These are phyloP conservation scores for Puccinia coronata DNA, from an alignment of 1,284 basidiomycete genomes.

Conservation along the genomic window DNA sequence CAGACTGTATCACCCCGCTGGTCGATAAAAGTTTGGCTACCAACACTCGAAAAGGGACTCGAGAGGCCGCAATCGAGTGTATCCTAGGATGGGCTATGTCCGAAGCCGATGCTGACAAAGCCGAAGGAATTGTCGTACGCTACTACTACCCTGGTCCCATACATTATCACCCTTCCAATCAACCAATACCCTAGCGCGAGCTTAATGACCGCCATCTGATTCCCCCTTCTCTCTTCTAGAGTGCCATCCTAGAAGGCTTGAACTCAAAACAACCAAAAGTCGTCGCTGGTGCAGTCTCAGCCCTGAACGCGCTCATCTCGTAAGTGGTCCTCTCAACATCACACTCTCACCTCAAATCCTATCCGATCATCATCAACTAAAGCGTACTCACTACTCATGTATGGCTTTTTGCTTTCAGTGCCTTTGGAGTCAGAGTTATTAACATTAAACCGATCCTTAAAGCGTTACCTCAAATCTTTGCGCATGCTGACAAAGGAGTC, in stretches of 20 bases:
- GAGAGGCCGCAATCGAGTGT: slow-evolving; percentile 19
- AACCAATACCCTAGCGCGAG: neutral
- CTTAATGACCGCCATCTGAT: neutral
- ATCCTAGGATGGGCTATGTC: slow-evolving; percentile 43
- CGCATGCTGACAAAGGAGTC: slow-evolving; percentile 79
- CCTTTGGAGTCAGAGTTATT: slow-evolving; percentile 77
- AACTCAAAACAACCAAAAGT: slow-evolving; percentile 92
- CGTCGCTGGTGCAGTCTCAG: slow-evolving; percentile 77
- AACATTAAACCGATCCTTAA: slow-evolving; percentile 78
- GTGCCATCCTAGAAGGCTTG: slow-evolving; percentile 79
- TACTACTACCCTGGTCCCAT: too few species aligned
- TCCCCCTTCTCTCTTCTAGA: slow-evolving; percentile 61
- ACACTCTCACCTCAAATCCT: neutral
- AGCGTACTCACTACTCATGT: slow-evolving; percentile 28
- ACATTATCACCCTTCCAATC: slow-evolving; percentile 55
- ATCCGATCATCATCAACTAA: neutral
- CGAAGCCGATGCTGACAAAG: slow-evolving; percentile 83
- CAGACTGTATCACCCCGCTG: slow-evolving; percentile 78
- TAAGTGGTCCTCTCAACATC: slow-evolving; percentile 57
- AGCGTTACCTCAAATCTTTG: slow-evolving; percentile 84
- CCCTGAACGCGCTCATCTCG: slow-evolving; percentile 76
- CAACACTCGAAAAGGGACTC: slow-evolving; percentile 51
- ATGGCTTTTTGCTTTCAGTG: slow-evolving; percentile 62
- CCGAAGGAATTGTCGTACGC: slow-evolving; percentile 81
- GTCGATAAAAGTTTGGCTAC: slow-evolving; percentile 95